Conservation (phyloP, 2,329 filamentous ascomycete genomes). For the Epichloe gansuensis region DNA sequence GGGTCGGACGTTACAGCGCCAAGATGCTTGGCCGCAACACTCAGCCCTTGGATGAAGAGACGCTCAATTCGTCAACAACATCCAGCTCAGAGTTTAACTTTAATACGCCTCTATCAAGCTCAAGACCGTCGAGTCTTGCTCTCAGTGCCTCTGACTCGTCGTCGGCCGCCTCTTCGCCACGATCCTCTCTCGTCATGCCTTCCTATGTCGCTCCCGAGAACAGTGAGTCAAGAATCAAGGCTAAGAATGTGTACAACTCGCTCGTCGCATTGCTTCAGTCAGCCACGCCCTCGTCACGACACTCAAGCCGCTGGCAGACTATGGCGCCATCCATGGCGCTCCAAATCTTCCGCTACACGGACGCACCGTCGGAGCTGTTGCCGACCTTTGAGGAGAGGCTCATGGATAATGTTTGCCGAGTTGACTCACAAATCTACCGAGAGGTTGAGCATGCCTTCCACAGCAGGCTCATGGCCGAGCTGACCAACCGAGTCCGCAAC, state of each 20-base stretch:
- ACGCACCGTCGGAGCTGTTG: constrained; percentile 36
- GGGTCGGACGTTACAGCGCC: constrained; percentile 26
- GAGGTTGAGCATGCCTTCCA: constrained; percentile 39
- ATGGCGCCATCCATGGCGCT: constrained; percentile 42
- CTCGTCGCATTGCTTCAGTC: constrained; percentile 44
- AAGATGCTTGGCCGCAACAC: constrained; percentile 8
- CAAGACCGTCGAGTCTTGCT: constrained; percentile 39
- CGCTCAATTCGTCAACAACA: constrained; percentile 9
- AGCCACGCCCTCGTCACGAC: constrained; percentile 28
- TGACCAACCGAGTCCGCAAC: constrained; percentile 38
- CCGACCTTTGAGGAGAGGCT: constrained; percentile 38
- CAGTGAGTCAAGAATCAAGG: constrained; percentile 30
- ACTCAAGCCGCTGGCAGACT: constrained; percentile 37
- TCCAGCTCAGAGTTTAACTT: constrained; percentile 33
- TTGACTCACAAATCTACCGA: constrained; percentile 31
- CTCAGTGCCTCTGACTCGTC: constrained; percentile 41
- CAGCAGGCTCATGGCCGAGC: constrained; percentile 33
- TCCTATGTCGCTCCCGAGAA: constrained; percentile 25
- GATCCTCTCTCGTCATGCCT: constrained; percentile 31
- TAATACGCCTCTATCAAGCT: constrained; percentile 29
- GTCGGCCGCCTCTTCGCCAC: constrained; percentile 39
- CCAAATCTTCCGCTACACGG: constrained; percentile 46
- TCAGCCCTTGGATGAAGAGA: constrained; percentile 19
- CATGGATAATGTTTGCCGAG: constrained; percentile 29
- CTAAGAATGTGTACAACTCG: constrained; percentile 38